These are phyloP conservation scores for Rhodomyrtus tomentosa DNA, from an alignment of 345 rosid species.

Conservation along the genomic window DNA sequence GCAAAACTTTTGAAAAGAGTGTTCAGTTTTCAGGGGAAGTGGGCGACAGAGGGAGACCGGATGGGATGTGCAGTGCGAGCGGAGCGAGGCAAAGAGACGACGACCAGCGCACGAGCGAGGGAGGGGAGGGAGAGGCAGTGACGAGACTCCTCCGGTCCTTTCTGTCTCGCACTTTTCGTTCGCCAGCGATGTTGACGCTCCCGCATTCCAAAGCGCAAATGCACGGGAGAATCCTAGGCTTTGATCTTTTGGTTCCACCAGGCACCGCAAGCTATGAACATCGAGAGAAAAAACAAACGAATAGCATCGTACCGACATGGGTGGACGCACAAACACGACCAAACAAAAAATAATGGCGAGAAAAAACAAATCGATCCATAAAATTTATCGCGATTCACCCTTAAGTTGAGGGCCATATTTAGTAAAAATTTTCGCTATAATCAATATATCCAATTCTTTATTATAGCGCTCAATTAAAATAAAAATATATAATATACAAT, in stretches of 20 bases:
- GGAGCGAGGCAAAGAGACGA: not conserved
- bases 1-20: not conserved
- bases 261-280: not conserved
- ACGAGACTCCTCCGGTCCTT: not conserved
- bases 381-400: too few species aligned
- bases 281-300: not conserved
- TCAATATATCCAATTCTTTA: too few species aligned
- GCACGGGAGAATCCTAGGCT: not conserved
- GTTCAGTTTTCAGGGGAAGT: not conserved
- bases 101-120: not conserved
- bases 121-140: not conserved
- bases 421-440: too few species aligned
- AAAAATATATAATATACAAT: too few species aligned
- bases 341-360: too few species aligned
- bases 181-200: not conserved
- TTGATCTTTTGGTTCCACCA: not conserved
- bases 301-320: not conserved
- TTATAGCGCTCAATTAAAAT: too few species aligned
- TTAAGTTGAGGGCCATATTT: too few species aligned
- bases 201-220: not conserved
- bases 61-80: not conserved
- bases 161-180: not conserved
- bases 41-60: not conserved
- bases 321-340: too few species aligned
- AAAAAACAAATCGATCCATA: too few species aligned